Conservation (phyloP, 257 asterid species). For the Cordia subcordata region DNA sequence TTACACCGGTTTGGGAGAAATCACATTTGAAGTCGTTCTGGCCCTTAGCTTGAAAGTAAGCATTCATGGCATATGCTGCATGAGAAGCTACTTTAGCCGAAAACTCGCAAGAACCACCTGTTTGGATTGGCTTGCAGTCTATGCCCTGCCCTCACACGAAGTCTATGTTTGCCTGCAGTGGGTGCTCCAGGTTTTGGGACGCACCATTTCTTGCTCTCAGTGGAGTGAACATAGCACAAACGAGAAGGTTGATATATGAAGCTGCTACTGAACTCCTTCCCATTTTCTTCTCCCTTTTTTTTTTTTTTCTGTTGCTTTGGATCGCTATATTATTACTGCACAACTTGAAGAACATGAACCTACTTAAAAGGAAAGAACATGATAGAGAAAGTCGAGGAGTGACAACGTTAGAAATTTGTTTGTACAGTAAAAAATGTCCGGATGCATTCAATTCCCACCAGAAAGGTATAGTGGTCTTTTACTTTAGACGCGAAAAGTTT, state of each 20-base stretch:
- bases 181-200: slow-evolving; percentile 24
- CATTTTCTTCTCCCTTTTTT: too few relatives aligned
- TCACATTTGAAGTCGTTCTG: slow-evolving; percentile 25
- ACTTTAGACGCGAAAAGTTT: too few relatives aligned
- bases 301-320: too few relatives aligned
- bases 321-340: too few relatives aligned
- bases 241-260: background rate
- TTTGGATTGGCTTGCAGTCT: slow-evolving; percentile 39
- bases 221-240: slow-evolving; percentile 24
- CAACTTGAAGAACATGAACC: too few relatives aligned
- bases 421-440: too few relatives aligned
- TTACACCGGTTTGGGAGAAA: slow-evolving; percentile 29
- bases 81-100: slow-evolving; percentile 18
- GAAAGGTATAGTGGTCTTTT: too few relatives aligned
- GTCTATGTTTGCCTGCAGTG: slow-evolving; percentile 19
- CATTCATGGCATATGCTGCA: slow-evolving; percentile 40
- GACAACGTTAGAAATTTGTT: too few relatives aligned
- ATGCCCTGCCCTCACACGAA: slow-evolving; percentile 30
- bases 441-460: too few relatives aligned
- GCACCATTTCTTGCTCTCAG: slow-evolving; percentile 73
- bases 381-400: too few relatives aligned
- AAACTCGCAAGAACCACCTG: slow-evolving; percentile 12
- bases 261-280: too few relatives aligned
- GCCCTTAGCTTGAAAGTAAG: slow-evolving; percentile 38
- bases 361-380: too few relatives aligned